A percentile compares a stretch with the other conserved stretches of the same genome.
These are phyloP conservation scores for Pulveroboletus frians DNA, from an alignment of 768 basidiomycete species.

Conservation along the genomic window DNA sequence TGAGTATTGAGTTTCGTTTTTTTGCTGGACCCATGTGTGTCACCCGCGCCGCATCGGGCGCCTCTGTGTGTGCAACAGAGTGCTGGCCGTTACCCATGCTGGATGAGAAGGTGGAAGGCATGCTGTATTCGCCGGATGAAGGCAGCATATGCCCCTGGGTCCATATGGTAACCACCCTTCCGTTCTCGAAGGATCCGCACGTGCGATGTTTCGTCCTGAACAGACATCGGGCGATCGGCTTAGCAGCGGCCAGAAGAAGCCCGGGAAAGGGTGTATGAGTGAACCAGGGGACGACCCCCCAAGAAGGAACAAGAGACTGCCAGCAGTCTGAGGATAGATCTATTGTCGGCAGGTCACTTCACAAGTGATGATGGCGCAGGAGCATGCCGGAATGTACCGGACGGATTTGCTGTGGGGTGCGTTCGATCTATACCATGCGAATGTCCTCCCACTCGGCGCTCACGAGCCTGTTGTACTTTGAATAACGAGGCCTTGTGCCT, in stretches of 20 bases:
- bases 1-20: conserved; percentile 19
- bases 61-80: conserved; percentile 1
- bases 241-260: conserved; percentile 18
- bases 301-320: conserved; percentile 10
- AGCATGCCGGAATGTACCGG: conserved; percentile 21
- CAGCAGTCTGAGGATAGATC: conserved; percentile 1
- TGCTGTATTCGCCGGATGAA: conserved; percentile 9
- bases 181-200: conserved; percentile 23
- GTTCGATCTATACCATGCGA: background rate
- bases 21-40: background rate
- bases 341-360: conserved; percentile 1
- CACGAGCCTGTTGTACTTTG: background rate
- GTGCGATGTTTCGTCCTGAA: conserved; percentile 18
- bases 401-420: background rate
- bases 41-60: background rate
- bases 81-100: conserved; percentile 9
- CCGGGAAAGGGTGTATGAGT: conserved; percentile 16
- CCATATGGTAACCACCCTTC: conserved; percentile 18
- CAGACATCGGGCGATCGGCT: conserved; percentile 18
- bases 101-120: conserved; percentile 13
- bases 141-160: conserved; percentile 2
- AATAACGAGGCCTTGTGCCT: background rate
- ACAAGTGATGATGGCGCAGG: conserved; percentile 11
- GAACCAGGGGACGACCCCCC: conserved; percentile 9
- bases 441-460: background rate